A percentile compares a stretch with the other conserved stretches of the same genome.
These are phyloP conservation scores for Jatropha multifida DNA, from an alignment of 441 rosid species.

Conservation along the genomic window DNA sequence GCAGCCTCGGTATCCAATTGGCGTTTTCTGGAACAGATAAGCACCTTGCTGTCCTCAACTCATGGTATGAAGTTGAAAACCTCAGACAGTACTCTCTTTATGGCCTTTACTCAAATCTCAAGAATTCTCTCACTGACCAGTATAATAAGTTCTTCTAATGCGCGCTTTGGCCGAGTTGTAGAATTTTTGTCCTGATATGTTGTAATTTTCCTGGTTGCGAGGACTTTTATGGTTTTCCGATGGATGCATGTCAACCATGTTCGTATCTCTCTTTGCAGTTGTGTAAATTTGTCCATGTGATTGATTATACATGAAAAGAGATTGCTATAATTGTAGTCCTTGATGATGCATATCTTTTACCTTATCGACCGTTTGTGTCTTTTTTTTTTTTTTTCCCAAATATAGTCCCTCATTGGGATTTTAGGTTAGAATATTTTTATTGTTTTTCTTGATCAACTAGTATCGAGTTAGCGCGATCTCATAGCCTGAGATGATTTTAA, in stretches of 20 bases:
- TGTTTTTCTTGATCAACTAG: no score
- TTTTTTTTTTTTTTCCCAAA: no score
- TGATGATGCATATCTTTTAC: no score
- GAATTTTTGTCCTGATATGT: conserved; percentile 21
- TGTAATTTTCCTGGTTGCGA: conserved; percentile 11
- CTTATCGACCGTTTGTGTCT: neutral
- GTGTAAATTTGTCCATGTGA: conserved; percentile 17
- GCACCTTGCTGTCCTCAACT: conserved; percentile 73
- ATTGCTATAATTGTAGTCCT: neutral
- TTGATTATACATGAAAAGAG: conserved; percentile 4
- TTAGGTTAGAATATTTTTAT: no score
- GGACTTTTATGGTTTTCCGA: neutral
- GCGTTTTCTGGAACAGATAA: conserved; percentile 98
- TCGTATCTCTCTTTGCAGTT: conserved; percentile 17
- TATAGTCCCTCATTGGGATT: no score
- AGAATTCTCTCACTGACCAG: conserved; percentile 61
- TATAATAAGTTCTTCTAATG: conserved; percentile 63
- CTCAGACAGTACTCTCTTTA: conserved; percentile 89
- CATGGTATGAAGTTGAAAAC: conserved; percentile 94
- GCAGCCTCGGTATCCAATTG: conserved; percentile 90
- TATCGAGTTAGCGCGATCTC: no score
- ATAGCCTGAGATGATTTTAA: no score
- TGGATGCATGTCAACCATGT: conserved; percentile 12
- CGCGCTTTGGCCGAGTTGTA: conserved; percentile 27
- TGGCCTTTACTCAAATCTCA: conserved; percentile 78